Evolutionary conservation across 2,329 filamentous ascomycete species (phyloP).

Genomic region (Metarhizium guizhouense): DNA sequence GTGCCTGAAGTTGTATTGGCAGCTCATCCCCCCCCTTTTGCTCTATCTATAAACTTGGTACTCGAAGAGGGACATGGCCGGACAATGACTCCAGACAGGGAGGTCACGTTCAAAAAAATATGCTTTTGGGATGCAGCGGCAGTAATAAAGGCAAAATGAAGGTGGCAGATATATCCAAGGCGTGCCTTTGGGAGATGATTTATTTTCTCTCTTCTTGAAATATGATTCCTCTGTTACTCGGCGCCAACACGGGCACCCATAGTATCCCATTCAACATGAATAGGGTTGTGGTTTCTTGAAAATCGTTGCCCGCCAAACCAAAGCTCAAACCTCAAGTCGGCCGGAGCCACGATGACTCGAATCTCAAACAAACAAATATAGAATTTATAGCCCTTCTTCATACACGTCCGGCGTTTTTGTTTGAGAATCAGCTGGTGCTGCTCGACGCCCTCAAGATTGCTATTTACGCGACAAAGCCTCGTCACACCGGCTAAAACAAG

Average conservation of each 20-base stretch:
- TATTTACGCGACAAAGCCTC: conserved; percentile 30
- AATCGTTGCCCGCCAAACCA: conserved; percentile 25
- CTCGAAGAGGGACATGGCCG: too few relatives aligned
- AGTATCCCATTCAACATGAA: conserved; percentile 13
- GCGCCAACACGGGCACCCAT: not conserved
- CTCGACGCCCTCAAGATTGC: conserved; percentile 29
- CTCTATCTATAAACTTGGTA: too few relatives aligned
- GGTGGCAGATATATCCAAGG: too few relatives aligned
- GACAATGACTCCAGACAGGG: too few relatives aligned
- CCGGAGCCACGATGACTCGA: conserved; percentile 43
- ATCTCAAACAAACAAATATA: conserved; percentile 38
- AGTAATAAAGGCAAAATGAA: too few relatives aligned
- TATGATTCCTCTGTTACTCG: not conserved
- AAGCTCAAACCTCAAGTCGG: conserved; percentile 40
- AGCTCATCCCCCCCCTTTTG: too few relatives aligned
- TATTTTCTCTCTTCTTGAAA: too few relatives aligned
- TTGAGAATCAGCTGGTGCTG: conserved; percentile 29
- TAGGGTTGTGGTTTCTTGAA: conserved; percentile 14
- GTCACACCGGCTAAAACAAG: conserved; percentile 23
- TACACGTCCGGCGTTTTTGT: conserved; percentile 24
- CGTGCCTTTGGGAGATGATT: too few relatives aligned
- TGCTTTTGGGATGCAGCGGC: too few relatives aligned
- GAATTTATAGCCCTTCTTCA: conserved; percentile 26
- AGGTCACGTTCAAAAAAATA: too few relatives aligned
- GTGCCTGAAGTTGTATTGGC: too few relatives aligned